These are phyloP conservation scores for Bacidia gigantensis DNA, from an alignment of 495 filamentous ascomycete genomes.

Conservation along the genomic window DNA sequence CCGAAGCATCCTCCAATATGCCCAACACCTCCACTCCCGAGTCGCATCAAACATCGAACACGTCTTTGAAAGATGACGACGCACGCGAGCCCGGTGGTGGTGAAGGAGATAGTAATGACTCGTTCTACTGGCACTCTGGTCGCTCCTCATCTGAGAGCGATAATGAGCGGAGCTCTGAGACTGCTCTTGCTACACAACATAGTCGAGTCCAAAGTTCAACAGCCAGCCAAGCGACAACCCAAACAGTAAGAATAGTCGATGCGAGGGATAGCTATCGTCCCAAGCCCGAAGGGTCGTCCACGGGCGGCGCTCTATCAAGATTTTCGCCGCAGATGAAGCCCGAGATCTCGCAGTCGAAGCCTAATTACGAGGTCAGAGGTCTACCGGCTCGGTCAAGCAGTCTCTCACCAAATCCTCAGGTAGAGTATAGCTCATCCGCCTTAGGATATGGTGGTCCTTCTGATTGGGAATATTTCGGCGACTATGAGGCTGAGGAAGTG, in stretches of 20 bases:
- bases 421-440: conserved; percentile 26
- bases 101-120: conserved; percentile 15
- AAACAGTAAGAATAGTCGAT: not conserved
- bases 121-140: conserved; percentile 19
- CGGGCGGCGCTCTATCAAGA: not conserved
- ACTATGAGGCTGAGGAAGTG: conserved; percentile 23
- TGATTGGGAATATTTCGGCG: conserved; percentile 45
- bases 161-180: conserved; percentile 7
- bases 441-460: conserved; percentile 41
- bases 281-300: not conserved
- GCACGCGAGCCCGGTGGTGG: not conserved
- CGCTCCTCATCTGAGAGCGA: conserved; percentile 15
- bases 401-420: conserved; percentile 6
- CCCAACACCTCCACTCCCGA: conserved; percentile 10
- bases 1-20: conserved; percentile 10
- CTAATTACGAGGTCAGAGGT: not conserved
- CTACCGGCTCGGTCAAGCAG: conserved; percentile 8
- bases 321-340: not conserved
- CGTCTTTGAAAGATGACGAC: conserved; percentile 13
- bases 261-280: not conserved
- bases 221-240: not conserved
- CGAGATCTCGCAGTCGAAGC: not conserved
- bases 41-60: conserved; percentile 17
- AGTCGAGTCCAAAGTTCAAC: not conserved
- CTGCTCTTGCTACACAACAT: conserved; percentile 7